Conservation (phyloP, 331 rosid species). For the Saraca asoca region DNA sequence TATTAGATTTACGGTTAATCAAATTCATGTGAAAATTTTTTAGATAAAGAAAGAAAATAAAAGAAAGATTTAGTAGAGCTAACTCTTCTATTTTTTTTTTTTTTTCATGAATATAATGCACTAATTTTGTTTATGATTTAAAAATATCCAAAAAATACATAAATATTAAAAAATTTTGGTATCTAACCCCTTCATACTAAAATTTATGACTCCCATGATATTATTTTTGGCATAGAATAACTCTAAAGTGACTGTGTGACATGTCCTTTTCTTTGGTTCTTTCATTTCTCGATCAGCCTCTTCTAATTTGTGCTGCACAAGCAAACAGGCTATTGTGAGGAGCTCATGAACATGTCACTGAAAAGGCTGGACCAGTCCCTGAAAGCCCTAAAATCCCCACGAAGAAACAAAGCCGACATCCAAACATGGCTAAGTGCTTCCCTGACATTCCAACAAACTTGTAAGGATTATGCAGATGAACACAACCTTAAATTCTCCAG, state of each 20-base stretch:
- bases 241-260: not conserved
- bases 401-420: constrained; percentile 44
- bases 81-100: no score
- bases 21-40: no score
- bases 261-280: not conserved
- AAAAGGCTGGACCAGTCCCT: constrained; percentile 45
- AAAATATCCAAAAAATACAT: no score
- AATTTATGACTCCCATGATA: no score
- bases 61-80: no score
- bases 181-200: no score
- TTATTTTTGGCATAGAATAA: no score
- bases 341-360: constrained; percentile 46
- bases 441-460: constrained; percentile 51
- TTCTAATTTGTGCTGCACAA: not conserved
- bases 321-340: constrained; percentile 43
- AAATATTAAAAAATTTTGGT: no score
- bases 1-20: no score
- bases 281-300: not conserved
- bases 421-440: constrained; percentile 68
- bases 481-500: not conserved
- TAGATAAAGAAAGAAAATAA: no score
- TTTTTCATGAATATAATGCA: no score
- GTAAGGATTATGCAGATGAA: constrained; percentile 43
- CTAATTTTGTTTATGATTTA: no score
- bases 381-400: constrained; percentile 38